Evolutionary conservation across 1,284 basidiomycete genomes (phyloP).

Genomic region (Salmacisia buchloeana): DNA sequence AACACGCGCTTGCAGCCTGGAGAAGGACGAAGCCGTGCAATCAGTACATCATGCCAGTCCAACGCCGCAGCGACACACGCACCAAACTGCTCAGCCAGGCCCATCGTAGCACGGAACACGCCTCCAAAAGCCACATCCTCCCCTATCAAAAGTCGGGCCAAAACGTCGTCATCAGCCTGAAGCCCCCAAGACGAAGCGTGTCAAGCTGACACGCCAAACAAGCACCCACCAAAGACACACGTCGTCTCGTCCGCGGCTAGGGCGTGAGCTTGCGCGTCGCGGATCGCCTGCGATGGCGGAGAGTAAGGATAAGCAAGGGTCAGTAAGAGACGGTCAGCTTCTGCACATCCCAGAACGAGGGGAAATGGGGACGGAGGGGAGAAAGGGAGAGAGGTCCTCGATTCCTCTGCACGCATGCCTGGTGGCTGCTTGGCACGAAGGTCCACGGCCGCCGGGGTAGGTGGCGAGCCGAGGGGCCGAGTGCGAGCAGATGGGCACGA

Average conservation of each 20-base stretch:
- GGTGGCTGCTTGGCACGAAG: too few species aligned
- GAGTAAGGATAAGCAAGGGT: background rate
- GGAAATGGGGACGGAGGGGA: background rate
- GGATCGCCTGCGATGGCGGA: slow-evolving; percentile 27
- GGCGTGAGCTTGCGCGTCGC: slow-evolving; percentile 38
- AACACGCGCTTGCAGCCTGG: slow-evolving; percentile 84
- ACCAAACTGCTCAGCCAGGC: slow-evolving; percentile 88
- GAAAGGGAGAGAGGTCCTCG: background rate
- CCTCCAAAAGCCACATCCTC: slow-evolving; percentile 65
- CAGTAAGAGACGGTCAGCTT: background rate
- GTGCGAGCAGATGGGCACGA: too few species aligned
- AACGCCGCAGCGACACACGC: slow-evolving; percentile 15
- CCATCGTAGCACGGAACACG: slow-evolving; percentile 84
- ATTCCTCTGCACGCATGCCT: too few species aligned
- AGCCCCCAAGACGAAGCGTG: background rate
- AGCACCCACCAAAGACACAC: slow-evolving; percentile 74
- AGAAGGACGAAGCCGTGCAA: slow-evolving; percentile 13
- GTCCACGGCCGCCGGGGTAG: too few species aligned
- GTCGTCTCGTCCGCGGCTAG: slow-evolving; percentile 64
- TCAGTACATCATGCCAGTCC: background rate
- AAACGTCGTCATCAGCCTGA: too few species aligned
- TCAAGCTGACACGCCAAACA: background rate
- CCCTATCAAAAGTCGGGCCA: background rate
- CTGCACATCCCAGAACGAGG: background rate
- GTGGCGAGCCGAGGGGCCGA: too few species aligned